Percentiles rank a stretch among this genome's conserved stretches.
Evolutionary conservation across 129 eudicot genomes (phyloP).

Genomic region (Chrysanthemum makinoi): DNA sequence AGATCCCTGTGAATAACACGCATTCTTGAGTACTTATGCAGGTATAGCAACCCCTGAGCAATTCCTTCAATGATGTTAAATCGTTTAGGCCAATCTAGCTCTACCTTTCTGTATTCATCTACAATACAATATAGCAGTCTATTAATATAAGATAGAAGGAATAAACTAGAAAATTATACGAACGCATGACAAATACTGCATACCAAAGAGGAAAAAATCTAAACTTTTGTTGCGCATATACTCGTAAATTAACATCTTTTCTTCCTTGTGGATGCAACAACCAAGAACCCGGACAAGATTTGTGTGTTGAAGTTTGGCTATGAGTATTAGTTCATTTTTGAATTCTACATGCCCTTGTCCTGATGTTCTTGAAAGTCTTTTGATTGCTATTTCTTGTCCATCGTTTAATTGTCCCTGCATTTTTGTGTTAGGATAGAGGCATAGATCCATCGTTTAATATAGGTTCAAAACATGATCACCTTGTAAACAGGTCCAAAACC

Average conservation of each 20-base stretch:
- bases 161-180: too few species aligned
- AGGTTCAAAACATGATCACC: slow-evolving; percentile 26
- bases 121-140: too few species aligned
- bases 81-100: slow-evolving; percentile 19
- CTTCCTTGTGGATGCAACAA: slow-evolving; percentile 42
- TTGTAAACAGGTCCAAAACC: slow-evolving; percentile 60
- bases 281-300: slow-evolving; percentile 51
- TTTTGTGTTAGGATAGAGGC: neutral
- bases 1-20: slow-evolving; percentile 59
- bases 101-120: too few species aligned
- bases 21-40: slow-evolving; percentile 57
- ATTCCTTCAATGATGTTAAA: slow-evolving; percentile 42
- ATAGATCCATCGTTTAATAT: neutral
- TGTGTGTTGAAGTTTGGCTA: slow-evolving; percentile 46
- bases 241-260: slow-evolving; percentile 46
- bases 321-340: slow-evolving; percentile 42
- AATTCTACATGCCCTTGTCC: slow-evolving; percentile 48
- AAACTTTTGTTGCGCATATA: slow-evolving; percentile 49
- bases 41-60: slow-evolving; percentile 53
- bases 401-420: slow-evolving; percentile 20
- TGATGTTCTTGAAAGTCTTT: slow-evolving; percentile 43
- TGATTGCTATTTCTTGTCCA: slow-evolving; percentile 40
- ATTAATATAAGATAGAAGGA: too few species aligned
- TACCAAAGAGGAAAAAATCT: slow-evolving; percentile 47
- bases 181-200: neutral